Percentiles rank a stretch among this genome's conserved stretches.
These are phyloP conservation scores for Yamadazyma atlantica DNA, from an alignment of 1,139 yeast species.

Conservation along the genomic window DNA sequence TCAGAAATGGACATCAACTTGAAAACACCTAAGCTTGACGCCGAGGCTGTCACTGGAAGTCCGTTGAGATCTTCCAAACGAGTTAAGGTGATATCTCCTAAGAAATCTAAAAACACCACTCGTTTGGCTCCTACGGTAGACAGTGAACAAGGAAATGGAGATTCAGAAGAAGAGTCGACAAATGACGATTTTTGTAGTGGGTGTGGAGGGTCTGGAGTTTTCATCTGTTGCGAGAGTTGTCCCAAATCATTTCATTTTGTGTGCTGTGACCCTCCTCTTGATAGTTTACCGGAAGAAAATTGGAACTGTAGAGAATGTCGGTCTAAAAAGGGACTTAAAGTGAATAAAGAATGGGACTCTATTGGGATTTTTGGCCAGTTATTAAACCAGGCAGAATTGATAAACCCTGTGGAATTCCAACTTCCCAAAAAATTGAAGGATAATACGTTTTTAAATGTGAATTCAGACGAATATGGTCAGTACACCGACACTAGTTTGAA, in stretches of 20 bases:
- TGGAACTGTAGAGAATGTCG: conserved; percentile 86
- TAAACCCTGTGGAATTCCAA: conserved; percentile 72
- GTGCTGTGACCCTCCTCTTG: conserved; percentile 89
- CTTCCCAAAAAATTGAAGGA: conserved; percentile 72
- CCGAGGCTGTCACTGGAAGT: conserved; percentile 8
- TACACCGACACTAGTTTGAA: conserved; percentile 63
- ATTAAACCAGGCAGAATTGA: conserved; percentile 52
- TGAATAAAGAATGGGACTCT: conserved; percentile 32
- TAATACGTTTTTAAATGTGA: conserved; percentile 67
- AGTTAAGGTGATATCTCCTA: conserved; percentile 44
- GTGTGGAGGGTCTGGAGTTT: conserved; percentile 86
- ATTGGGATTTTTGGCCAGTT: conserved; percentile 65
- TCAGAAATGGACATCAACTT: conserved; percentile 1
- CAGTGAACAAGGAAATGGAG: not conserved
- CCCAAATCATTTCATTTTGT: conserved; percentile 89
- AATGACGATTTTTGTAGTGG: conserved; percentile 89
- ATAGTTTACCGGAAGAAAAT: conserved; percentile 79
- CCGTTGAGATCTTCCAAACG: conserved; percentile 26
- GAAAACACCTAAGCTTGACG: conserved; percentile 1
- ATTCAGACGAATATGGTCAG: conserved; percentile 67
- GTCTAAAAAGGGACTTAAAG: conserved; percentile 29
- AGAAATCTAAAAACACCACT: conserved; percentile 28
- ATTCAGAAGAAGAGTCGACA: conserved; percentile 26
- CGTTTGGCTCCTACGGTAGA: conserved; percentile 26
- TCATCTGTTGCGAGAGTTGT: conserved; percentile 91